phyloP scores from a whole-genome alignment of 2,329 filamentous ascomycete species.

The Fusarium torreyae region DNA sequence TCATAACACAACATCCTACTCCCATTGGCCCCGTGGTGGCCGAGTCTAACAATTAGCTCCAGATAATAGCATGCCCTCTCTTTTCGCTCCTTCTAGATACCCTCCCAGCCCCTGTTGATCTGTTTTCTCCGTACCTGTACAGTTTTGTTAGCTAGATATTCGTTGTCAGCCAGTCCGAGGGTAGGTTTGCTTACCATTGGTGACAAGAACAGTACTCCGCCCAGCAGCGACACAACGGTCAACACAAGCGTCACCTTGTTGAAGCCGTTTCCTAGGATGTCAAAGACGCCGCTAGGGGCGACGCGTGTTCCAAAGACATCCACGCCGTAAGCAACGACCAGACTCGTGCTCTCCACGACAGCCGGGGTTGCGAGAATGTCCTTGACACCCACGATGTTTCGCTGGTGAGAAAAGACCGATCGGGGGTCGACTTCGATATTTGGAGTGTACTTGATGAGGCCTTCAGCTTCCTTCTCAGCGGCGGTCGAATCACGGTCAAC shows the following conservation, averaged over 20 bases:
- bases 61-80: slow-evolving; percentile 37
- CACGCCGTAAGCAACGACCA: slow-evolving; percentile 89
- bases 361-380: slow-evolving; percentile 83
- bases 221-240: slow-evolving; percentile 85
- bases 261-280: slow-evolving; percentile 93
- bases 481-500: slow-evolving; percentile 86
- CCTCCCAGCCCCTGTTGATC: slow-evolving; percentile 75
- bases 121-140: slow-evolving; percentile 74
- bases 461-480: slow-evolving; percentile 83
- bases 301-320: slow-evolving; percentile 91
- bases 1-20: slow-evolving; percentile 29
- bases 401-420: slow-evolving; percentile 83
- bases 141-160: slow-evolving; percentile 52
- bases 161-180: neutral
- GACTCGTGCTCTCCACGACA: slow-evolving; percentile 89
- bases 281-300: slow-evolving; percentile 90
- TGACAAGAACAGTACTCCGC: slow-evolving; percentile 82
- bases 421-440: slow-evolving; percentile 87
- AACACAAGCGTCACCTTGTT: slow-evolving; percentile 88
- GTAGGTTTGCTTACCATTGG: slow-evolving; percentile 81
- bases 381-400: slow-evolving; percentile 83
- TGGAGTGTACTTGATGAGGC: slow-evolving; percentile 82
- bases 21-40: slow-evolving; percentile 26
- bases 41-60: slow-evolving; percentile 37
- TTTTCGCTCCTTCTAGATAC: slow-evolving; percentile 49